phyloP scores from a whole-genome alignment of 176 grass and related monocot species.

The Juncus inflexus region DNA sequence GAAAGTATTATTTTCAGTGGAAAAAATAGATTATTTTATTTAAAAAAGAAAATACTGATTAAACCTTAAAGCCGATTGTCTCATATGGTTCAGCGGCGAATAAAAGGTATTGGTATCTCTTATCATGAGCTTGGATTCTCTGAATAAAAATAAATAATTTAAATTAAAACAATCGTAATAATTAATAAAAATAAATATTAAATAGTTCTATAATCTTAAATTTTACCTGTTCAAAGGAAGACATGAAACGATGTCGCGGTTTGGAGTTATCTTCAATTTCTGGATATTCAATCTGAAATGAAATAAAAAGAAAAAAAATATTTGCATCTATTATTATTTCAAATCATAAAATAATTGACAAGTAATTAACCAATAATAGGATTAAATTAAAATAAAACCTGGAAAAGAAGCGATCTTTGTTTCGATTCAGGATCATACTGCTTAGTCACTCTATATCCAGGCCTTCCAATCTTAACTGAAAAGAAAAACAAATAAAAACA shows the following conservation, averaged over 20 bases:
- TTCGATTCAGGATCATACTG: constrained; percentile 85
- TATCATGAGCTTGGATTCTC: constrained; percentile 86
- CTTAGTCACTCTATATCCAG: constrained; percentile 86
- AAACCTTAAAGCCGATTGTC: constrained; percentile 78
- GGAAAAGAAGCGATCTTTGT: constrained; percentile 86
- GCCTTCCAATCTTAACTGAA: constrained; percentile 97
- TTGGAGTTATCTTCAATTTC: constrained; percentile 96
- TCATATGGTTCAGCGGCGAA: constrained; percentile 95
- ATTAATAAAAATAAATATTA: constrained; percentile 2
- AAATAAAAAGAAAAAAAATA: neutral
- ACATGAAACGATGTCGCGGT: constrained; percentile 93
- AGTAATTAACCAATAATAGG: neutral
- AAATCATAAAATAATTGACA: no score
- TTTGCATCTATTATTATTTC: no score
- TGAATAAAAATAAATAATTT: constrained; percentile 25
- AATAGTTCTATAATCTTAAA: neutral
- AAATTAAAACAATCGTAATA: constrained; percentile 22
- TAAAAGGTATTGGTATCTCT: constrained; percentile 84
- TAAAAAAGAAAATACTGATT: neutral
- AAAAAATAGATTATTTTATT: no score
- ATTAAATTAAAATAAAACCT: constrained; percentile 35
- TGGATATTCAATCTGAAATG: constrained; percentile 72
- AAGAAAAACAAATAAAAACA: constrained; percentile 22
- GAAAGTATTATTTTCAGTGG: no score
- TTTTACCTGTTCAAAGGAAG: constrained; percentile 91